Percentiles rank a stretch among this genome's conserved stretches.
phyloP scores from a whole-genome alignment of 768 basidiomycete genomes.

The Pulveroboletus ravenelii region DNA sequence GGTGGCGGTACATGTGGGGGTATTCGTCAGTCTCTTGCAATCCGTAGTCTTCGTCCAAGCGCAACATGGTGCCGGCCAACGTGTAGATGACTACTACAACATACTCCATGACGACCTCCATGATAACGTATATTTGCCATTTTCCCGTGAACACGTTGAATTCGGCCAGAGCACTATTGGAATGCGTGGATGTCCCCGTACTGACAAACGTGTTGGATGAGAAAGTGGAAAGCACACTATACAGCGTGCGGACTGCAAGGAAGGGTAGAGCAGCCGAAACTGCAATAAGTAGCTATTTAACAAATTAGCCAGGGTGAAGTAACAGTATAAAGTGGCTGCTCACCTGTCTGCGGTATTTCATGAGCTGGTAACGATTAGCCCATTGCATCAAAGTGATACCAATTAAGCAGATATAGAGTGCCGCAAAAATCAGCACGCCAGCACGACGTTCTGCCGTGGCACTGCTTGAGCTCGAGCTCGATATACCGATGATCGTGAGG shows the following conservation, averaged over 20 bases:
- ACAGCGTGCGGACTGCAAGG: slow-evolving; percentile 44
- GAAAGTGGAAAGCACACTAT: slow-evolving; percentile 55
- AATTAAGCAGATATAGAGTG: slow-evolving; percentile 40
- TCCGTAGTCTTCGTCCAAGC: slow-evolving; percentile 31
- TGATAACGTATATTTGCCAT: slow-evolving; percentile 54
- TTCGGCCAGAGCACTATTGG: slow-evolving; percentile 37
- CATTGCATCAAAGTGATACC: slow-evolving; percentile 47
- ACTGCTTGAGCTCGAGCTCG: slow-evolving; percentile 8
- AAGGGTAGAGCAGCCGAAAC: slow-evolving; percentile 55
- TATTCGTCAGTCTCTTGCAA: slow-evolving; percentile 23
- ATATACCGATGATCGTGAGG: slow-evolving; percentile 33
- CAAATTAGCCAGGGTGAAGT: slow-evolving; percentile 7
- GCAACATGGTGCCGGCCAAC: slow-evolving; percentile 26
- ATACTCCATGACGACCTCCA: slow-evolving; percentile 61
- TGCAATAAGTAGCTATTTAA: slow-evolving; percentile 49
- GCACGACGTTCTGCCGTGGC: slow-evolving; percentile 28
- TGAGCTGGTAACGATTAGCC: slow-evolving; percentile 40
- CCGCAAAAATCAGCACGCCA: slow-evolving; percentile 33
- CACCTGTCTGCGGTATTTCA: slow-evolving; percentile 26
- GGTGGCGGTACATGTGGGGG: slow-evolving; percentile 34
- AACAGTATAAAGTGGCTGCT: slow-evolving; percentile 24
- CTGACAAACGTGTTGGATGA: slow-evolving; percentile 40
- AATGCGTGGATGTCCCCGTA: slow-evolving; percentile 21
- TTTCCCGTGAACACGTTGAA: slow-evolving; percentile 55
- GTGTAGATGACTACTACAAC: slow-evolving; percentile 43